A percentile compares a stretch with the other conserved stretches of the same genome.
phyloP scores from a whole-genome alignment of 305 asterid genomes.

The Ajuga reptans region DNA sequence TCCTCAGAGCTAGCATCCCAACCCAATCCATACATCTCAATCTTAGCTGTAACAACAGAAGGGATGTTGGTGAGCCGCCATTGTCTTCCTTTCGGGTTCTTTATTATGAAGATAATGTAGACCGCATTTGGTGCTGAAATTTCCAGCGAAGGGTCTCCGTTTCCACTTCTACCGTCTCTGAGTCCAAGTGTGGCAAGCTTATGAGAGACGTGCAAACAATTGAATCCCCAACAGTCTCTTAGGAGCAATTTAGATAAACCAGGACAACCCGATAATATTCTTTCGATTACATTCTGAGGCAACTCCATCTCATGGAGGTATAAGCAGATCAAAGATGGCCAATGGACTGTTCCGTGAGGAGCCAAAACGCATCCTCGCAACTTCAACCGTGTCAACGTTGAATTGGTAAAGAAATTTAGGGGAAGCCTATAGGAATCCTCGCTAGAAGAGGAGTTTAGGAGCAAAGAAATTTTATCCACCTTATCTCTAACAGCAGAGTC shows the following conservation, averaged over 20 bases:
- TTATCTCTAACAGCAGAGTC: background rate
- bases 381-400: background rate
- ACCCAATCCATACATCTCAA: background rate
- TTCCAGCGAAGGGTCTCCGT: background rate
- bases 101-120: background rate
- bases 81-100: background rate
- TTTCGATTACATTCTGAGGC: too few species aligned
- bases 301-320: background rate
- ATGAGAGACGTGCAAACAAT: background rate
- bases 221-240: background rate
- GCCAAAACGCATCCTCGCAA: background rate
- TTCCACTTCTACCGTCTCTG: background rate
- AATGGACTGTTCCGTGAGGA: background rate
- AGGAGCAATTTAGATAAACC: background rate
- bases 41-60: background rate
- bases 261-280: background rate
- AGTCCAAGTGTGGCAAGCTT: background rate
- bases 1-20: background rate
- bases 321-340: background rate
- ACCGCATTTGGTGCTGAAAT: background rate
- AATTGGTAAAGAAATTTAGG: background rate
- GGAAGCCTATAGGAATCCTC: background rate
- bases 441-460: too few species aligned
- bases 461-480: background rate
- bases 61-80: background rate